These are phyloP conservation scores for Eremochloa ophiuroides DNA, from an alignment of 176 grass and related monocot genomes.

Conservation along the genomic window DNA sequence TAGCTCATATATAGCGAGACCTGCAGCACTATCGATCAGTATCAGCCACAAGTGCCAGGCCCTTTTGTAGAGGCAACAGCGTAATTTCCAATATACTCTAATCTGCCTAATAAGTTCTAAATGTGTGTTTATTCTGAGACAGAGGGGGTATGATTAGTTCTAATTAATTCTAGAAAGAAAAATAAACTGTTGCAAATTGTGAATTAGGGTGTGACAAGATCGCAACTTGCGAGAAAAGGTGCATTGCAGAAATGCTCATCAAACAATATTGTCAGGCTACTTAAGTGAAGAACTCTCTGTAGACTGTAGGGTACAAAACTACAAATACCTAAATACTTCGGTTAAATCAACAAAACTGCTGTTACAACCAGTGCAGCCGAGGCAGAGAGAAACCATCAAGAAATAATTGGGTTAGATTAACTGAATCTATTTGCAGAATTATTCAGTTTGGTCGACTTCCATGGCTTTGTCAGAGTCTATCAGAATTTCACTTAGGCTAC, in stretches of 20 bases:
- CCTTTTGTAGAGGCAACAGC: no score
- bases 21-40: no score
- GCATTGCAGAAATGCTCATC: not conserved
- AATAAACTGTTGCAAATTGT: not conserved
- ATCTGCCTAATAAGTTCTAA: no score
- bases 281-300: not conserved
- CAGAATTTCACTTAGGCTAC: constrained; percentile 46
- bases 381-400: not conserved
- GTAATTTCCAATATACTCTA: no score
- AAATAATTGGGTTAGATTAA: constrained; percentile 5
- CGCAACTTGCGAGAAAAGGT: not conserved
- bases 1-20: no score
- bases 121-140: no score
- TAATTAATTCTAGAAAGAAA: no score
- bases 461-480: constrained; percentile 50
- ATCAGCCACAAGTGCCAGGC: no score
- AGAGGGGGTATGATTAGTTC: no score
- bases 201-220: not conserved
- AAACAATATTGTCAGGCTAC: not conserved
- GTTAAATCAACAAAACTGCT: not conserved
- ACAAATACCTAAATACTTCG: not conserved
- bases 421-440: constrained; percentile 21
- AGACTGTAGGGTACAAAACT: not conserved
- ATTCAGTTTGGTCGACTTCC: constrained; percentile 63
- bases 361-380: not conserved